Conservation (phyloP, 306 rosid genomes). For the Vigna angularis region DNA sequence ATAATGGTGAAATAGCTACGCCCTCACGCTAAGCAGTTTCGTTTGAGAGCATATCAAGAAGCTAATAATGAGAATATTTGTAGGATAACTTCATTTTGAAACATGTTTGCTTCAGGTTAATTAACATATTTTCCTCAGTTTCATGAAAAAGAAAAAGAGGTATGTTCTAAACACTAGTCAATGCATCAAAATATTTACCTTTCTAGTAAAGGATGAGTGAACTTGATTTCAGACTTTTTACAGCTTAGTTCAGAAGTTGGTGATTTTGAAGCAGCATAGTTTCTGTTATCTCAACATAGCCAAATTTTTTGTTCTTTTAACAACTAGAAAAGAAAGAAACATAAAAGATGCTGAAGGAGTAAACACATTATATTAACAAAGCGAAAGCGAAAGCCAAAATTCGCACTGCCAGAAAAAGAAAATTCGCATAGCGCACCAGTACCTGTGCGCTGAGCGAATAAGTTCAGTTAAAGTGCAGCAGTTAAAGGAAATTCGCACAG, state of each 20-base stretch:
- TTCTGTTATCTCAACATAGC: conserved; percentile 10
- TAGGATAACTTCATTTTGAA: not conserved
- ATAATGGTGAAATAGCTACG: conserved; percentile 1
- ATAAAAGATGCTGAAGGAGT: not conserved
- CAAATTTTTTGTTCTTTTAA: conserved; percentile 11
- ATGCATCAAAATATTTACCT: not conserved
- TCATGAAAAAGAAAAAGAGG: not conserved
- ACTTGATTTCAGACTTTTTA: conserved; percentile 14
- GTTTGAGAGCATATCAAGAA: conserved; percentile 2
- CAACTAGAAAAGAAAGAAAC: not conserved
- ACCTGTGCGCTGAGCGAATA: no score
- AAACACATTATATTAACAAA: not conserved
- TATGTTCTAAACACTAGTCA: not conserved
- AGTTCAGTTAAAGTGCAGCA: no score
- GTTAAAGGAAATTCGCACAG: no score
- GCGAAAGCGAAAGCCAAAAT: no score
- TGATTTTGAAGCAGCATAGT: conserved; percentile 6
- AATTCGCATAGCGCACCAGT: no score
- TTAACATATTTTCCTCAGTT: not conserved
- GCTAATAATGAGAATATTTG: conserved; percentile 9
- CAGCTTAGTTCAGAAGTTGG: not conserved
- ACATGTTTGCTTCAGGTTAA: not conserved
- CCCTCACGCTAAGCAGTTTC: not conserved
- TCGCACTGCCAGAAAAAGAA: no score
- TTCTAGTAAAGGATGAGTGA: not conserved